Percentiles rank a stretch among this genome's conserved stretches.
Evolutionary conservation across 1,284 basidiomycete species (phyloP).

Genomic region (Boletellus deceptivus): DNA sequence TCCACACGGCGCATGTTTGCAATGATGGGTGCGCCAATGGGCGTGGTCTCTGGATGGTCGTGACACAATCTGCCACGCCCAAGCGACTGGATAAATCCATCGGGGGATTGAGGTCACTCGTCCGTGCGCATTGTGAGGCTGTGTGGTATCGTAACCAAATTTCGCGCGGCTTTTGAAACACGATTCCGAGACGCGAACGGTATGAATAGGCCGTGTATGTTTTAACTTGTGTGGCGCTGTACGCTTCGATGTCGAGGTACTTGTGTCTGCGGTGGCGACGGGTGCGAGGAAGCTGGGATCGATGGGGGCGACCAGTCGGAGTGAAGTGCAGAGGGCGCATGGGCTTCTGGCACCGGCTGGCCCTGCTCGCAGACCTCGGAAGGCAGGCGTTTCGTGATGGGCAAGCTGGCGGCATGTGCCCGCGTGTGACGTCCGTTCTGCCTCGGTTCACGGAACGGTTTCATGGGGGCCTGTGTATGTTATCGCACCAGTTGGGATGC

Average conservation of each 20-base stretch:
- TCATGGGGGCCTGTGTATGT: neutral
- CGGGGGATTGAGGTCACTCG: too few species aligned
- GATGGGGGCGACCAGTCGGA: conserved; percentile 10
- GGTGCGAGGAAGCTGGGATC: conserved; percentile 20
- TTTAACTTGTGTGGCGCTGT: conserved; percentile 7
- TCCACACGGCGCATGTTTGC: neutral
- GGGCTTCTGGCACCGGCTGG: conserved; percentile 1
- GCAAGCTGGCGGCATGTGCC: too few species aligned
- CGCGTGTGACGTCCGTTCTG: too few species aligned
- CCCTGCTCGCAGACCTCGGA: too few species aligned
- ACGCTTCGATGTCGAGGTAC: conserved; percentile 2
- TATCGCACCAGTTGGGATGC: too few species aligned
- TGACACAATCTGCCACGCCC: too few species aligned
- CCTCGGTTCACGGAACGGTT: neutral
- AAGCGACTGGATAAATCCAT: too few species aligned
- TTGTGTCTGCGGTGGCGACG: conserved; percentile 28
- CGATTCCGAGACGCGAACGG: conserved; percentile 13
- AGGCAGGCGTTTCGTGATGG: too few species aligned
- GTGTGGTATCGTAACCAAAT: neutral
- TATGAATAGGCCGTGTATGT: conserved; percentile 8
- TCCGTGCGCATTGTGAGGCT: neutral
- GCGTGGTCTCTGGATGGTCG: too few species aligned
- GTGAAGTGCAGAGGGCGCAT: neutral
- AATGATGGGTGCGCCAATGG: neutral
- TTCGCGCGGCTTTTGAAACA: neutral